These are phyloP conservation scores for Ascochyta viciae-villosae DNA, from an alignment of 2,329 filamentous ascomycete species.

Conservation along the genomic window DNA sequence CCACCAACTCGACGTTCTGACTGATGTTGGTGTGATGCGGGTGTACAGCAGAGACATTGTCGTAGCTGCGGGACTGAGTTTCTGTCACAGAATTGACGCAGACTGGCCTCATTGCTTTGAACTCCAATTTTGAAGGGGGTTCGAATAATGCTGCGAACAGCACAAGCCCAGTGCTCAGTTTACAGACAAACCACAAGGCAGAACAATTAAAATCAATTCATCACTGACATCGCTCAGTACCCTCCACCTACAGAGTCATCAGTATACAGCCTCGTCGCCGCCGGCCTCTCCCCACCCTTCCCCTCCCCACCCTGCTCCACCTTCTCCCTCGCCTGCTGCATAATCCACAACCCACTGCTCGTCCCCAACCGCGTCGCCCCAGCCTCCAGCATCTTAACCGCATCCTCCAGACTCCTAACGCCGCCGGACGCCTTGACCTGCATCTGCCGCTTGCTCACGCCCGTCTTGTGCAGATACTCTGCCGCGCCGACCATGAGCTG, in stretches of 20 bases:
- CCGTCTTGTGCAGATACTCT: constrained; percentile 50
- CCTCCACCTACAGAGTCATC: constrained; percentile 38
- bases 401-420: constrained; percentile 59
- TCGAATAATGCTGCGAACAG: too few species aligned
- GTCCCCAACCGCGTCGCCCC: constrained; percentile 65
- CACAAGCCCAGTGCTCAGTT: too few species aligned
- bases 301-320: constrained; percentile 33
- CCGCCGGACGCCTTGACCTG: constrained; percentile 67
- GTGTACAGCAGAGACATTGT: too few species aligned
- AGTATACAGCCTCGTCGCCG: constrained; percentile 45
- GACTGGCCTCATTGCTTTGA: too few species aligned
- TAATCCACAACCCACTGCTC: constrained; percentile 63
- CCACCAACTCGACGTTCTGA: neutral
- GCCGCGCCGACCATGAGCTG: constrained; percentile 61
- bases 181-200: too few species aligned
- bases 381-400: constrained; percentile 61
- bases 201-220: too few species aligned
- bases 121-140: too few species aligned
- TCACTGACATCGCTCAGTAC: too few species aligned
- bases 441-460: constrained; percentile 46
- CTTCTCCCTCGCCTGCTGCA: constrained; percentile 53
- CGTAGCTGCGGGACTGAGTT: too few species aligned
- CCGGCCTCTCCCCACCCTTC: constrained; percentile 30
- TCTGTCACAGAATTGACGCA: too few species aligned
- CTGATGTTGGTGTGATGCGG: too few species aligned